phyloP scores from a whole-genome alignment of 179 eudicot species.

The Sideroxylon spinosum region DNA sequence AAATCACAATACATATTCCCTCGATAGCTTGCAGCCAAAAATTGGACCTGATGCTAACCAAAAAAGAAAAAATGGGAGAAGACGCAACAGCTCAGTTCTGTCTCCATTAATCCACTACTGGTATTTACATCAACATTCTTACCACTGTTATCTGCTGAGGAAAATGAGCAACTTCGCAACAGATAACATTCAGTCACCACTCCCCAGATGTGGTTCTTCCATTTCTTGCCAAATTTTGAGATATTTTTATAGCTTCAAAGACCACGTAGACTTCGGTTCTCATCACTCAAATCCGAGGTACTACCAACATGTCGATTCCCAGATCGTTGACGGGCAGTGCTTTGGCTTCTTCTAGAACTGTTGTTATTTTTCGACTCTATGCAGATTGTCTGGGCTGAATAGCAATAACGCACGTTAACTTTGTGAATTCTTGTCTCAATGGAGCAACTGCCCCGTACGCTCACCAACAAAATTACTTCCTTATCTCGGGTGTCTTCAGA shows the following conservation, averaged over 20 bases:
- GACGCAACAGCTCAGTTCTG: neutral
- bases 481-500: slow-evolving; percentile 79
- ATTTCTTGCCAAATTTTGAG: slow-evolving; percentile 3
- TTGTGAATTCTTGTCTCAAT: slow-evolving; percentile 44
- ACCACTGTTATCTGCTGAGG: neutral
- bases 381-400: slow-evolving; percentile 43
- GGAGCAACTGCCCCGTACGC: slow-evolving; percentile 45
- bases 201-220: neutral
- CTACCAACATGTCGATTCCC: slow-evolving; percentile 24
- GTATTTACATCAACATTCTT: slow-evolving; percentile 45
- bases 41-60: slow-evolving; percentile 7
- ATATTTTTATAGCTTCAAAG: slow-evolving; percentile 14
- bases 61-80: neutral
- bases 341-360: slow-evolving; percentile 37
- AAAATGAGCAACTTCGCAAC: neutral
- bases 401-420: slow-evolving; percentile 54
- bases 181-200: neutral
- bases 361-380: slow-evolving; percentile 26
- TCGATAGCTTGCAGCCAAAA: neutral
- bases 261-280: slow-evolving; percentile 26
- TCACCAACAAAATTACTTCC: slow-evolving; percentile 54
- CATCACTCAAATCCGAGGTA: slow-evolving; percentile 36
- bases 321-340: slow-evolving; percentile 27
- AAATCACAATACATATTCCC: neutral
- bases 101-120: neutral